Percentiles rank a stretch among this genome's conserved stretches.
Conservation (phyloP, 768 basidiomycete species). For the Rhizopogon vulgaris region DNA sequence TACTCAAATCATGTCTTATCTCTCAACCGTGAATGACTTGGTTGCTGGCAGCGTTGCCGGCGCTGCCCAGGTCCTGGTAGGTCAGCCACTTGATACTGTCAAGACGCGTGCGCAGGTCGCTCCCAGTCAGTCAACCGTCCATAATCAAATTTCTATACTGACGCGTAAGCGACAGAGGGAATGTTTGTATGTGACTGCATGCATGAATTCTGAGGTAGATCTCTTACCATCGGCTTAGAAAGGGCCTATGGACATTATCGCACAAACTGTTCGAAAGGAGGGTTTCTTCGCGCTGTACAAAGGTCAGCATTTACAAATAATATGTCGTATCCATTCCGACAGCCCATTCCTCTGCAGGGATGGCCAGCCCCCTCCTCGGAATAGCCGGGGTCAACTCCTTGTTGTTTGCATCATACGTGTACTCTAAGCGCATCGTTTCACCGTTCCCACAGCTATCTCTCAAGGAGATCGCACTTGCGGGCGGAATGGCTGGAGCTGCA, state of each 20-base stretch:
- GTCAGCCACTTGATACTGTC: slow-evolving; percentile 85
- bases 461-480: slow-evolving; percentile 75
- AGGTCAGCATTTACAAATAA: slow-evolving; percentile 40
- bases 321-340: neutral
- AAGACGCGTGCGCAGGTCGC: slow-evolving; percentile 88
- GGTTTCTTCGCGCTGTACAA: slow-evolving; percentile 94
- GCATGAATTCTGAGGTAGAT: neutral
- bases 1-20: slow-evolving; percentile 14
- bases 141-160: slow-evolving; percentile 1
- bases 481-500: slow-evolving; percentile 87
- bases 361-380: slow-evolving; percentile 86
- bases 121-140: slow-evolving; percentile 48
- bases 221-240: slow-evolving; percentile 41
- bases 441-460: slow-evolving; percentile 84
- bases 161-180: slow-evolving; percentile 42
- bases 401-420: slow-evolving; percentile 87
- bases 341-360: slow-evolving; percentile 46
- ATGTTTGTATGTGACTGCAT: slow-evolving; percentile 77
- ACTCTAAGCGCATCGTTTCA: slow-evolving; percentile 75
- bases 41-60: slow-evolving; percentile 87
- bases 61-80: slow-evolving; percentile 93
- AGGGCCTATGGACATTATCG: slow-evolving; percentile 89
- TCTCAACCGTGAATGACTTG: slow-evolving; percentile 73
- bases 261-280: slow-evolving; percentile 76
- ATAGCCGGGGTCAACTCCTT: slow-evolving; percentile 96